These are phyloP conservation scores for Ulota crispa DNA, from an alignment of 225 moss, liverwort and hornwort species.

Conservation along the genomic window DNA sequence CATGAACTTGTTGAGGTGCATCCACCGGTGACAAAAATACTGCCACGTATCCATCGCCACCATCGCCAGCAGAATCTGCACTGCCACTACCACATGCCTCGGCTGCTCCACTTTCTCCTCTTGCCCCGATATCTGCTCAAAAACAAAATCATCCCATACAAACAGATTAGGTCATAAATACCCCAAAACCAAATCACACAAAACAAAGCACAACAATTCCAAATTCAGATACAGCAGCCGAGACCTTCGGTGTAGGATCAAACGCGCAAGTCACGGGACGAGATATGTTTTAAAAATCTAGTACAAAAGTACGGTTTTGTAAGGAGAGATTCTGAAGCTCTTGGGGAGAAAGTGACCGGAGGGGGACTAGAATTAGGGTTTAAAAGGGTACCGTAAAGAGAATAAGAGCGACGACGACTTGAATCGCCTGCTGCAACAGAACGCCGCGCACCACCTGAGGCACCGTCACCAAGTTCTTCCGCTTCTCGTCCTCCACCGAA, in stretches of 20 bases:
- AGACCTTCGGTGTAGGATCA: too few relatives aligned
- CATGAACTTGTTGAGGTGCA: slow-evolving; percentile 88
- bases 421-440: slow-evolving; percentile 77
- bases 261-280: not conserved
- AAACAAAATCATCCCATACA: not conserved
- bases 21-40: slow-evolving; percentile 87
- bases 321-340: not conserved
- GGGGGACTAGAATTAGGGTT: slow-evolving; percentile 10
- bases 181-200: not conserved
- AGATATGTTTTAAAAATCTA: not conserved
- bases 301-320: not conserved
- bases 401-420: slow-evolving; percentile 69
- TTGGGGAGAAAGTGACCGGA: too few relatives aligned
- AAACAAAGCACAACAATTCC: not conserved
- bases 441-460: slow-evolving; percentile 79
- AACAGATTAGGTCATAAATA: not conserved
- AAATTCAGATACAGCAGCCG: too few relatives aligned
- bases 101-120: slow-evolving; percentile 57
- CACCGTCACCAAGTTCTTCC: slow-evolving; percentile 69
- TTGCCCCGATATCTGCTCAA: slow-evolving; percentile 60
- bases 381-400: slow-evolving; percentile 63
- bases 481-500: slow-evolving; percentile 79
- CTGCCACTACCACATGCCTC: slow-evolving; percentile 32
- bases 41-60: slow-evolving; percentile 95
- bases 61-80: slow-evolving; percentile 80